Conservation (phyloP, 1,284 basidiomycete species). For the Melampsora americana region DNA sequence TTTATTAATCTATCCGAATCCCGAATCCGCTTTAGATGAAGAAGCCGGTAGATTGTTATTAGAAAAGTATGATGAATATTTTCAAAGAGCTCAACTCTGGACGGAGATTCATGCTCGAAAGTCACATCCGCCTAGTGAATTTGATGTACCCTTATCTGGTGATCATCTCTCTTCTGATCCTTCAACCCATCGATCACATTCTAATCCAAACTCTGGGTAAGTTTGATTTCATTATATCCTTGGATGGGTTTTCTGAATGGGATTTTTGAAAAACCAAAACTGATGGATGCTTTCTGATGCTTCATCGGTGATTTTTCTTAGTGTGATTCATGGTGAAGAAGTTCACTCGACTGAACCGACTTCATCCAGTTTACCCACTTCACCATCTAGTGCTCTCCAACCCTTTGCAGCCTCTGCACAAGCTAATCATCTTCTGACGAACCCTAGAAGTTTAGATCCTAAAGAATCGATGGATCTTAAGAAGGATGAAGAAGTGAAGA, state of each 20-base stretch:
- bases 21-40: slow-evolving; percentile 89
- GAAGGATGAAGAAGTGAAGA: background rate
- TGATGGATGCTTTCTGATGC: no score
- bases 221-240: background rate
- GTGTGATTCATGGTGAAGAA: background rate
- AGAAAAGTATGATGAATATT: slow-evolving; percentile 82
- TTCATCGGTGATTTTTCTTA: no score
- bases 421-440: background rate
- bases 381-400: background rate
- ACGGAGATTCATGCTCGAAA: slow-evolving; percentile 78
- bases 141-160: background rate
- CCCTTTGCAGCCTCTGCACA: slow-evolving; percentile 1
- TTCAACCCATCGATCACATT: no score
- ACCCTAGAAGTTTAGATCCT: background rate
- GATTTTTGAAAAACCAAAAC: no score
- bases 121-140: slow-evolving; percentile 48
- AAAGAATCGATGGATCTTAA: background rate
- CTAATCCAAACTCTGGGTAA: no score
- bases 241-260: background rate
- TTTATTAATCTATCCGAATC: slow-evolving; percentile 90
- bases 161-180: slow-evolving; percentile 16
- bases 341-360: background rate
- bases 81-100: slow-evolving; percentile 71
- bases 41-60: slow-evolving; percentile 85
- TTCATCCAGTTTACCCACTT: background rate